Percentiles rank a stretch among this genome's conserved stretches.
Conservation (phyloP, 768 basidiomycete species). For the Mycena leptocephala region DNA sequence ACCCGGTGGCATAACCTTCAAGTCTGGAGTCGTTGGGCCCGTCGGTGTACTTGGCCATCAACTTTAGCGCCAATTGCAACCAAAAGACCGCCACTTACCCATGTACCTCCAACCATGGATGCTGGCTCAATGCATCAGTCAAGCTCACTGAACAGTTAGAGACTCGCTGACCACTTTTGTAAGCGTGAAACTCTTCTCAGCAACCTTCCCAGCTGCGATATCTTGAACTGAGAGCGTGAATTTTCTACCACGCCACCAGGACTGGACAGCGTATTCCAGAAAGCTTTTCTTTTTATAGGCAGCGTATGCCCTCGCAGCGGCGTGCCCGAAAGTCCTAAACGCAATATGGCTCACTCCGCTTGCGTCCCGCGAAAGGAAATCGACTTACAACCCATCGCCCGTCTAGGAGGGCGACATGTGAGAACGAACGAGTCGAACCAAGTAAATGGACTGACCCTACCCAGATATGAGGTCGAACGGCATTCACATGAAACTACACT, state of each 20-base stretch:
- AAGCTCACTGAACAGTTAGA: no score
- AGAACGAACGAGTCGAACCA: not conserved
- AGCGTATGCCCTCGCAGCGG: not conserved
- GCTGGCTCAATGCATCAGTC: not conserved
- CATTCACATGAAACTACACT: not conserved
- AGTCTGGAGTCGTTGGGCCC: not conserved
- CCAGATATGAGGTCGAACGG: not conserved
- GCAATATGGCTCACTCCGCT: not conserved
- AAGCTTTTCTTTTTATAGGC: not conserved
- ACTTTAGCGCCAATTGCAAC: not conserved
- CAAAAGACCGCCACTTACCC: not conserved
- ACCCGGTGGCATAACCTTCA: slow-evolving; percentile 14
- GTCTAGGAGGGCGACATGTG: not conserved
- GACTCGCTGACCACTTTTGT: not conserved
- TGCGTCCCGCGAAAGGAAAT: not conserved
- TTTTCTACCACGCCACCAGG: not conserved
- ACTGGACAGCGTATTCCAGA: not conserved
- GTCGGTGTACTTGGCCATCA: not conserved
- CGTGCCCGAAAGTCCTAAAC: not conserved
- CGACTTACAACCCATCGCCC: not conserved
- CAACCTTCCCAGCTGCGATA: not conserved
- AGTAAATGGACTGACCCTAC: not conserved
- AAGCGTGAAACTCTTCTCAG: not conserved
- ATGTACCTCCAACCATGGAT: not conserved
- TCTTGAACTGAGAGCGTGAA: not conserved